Evolutionary conservation across 257 asterid species (phyloP), one percentile per base, ranked within the genome.

Genomic region (Coffea canephora): DNA sequence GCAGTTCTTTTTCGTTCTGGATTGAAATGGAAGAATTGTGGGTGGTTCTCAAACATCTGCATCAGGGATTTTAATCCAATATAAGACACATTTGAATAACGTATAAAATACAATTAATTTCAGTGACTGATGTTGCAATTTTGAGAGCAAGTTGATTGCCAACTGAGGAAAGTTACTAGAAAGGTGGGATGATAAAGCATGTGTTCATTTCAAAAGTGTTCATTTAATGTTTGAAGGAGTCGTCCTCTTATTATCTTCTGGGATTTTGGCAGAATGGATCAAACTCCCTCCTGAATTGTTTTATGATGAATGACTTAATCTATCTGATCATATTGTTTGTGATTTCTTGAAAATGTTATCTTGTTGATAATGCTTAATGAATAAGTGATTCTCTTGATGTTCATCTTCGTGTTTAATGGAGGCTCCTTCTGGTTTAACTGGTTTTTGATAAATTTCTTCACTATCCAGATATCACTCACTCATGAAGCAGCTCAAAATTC

Each of bases 391-490:
- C 73, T 50, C 25, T 82, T 62, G n/a, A 52, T 31, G 61, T 69
- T 69, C 67, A 46, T 5, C 16, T 46, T 16, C 14, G 19, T 43
- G 50, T 31, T 34, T 36, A 76, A 48, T 74, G 59, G 45, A 8
- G 70, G 55, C 55, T 27, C 15, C 39, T 54, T 19, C 54, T 46
- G 13, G 8, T 50, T 66, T 76, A n/a, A 59, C 72, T 41, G 15
- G 36, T 43, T 71, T 80, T 54, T 84, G 79, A 66, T 59, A 50
- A 25, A 74, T 84, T 54, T 79, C 71, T 76, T 84, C 69, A 70
- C 74, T 76, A 31, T 80, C 75, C 88, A 95, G 99, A 82, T 92
- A 87, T 87, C 97, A 94, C 79, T 85, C 88, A 68, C 79, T 92
- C 36, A 81, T 81, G 41, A 88, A 86, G 92, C 89, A 86, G 67